phyloP scores from a whole-genome alignment of 1,139 yeast genomes.

The Taiozyma onychis region DNA sequence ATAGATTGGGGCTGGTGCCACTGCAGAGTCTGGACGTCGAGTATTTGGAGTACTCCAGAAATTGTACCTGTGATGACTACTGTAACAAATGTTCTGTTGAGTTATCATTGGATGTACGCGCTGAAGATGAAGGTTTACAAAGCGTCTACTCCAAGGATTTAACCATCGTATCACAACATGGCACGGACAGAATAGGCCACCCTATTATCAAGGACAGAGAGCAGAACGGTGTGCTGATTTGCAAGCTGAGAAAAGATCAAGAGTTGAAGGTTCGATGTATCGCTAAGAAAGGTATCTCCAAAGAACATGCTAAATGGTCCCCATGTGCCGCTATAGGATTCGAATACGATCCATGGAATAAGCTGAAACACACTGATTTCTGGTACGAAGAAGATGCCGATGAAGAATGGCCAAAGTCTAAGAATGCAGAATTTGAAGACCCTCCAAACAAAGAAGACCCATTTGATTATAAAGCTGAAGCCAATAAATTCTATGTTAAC shows the following conservation, averaged over 20 bases:
- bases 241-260: slow-evolving; percentile 90
- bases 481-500: slow-evolving; percentile 75
- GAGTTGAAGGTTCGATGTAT: slow-evolving; percentile 85
- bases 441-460: slow-evolving; percentile 85
- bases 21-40: slow-evolving; percentile 82
- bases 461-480: slow-evolving; percentile 81
- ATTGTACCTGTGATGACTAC: slow-evolving; percentile 96
- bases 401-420: slow-evolving; percentile 88
- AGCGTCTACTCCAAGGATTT: slow-evolving; percentile 84
- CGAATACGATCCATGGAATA: slow-evolving; percentile 99
- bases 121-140: slow-evolving; percentile 82
- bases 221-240: slow-evolving; percentile 78
- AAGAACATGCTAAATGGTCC: slow-evolving; percentile 98
- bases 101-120: slow-evolving; percentile 77
- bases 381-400: slow-evolving; percentile 93
- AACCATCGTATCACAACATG: slow-evolving; percentile 40
- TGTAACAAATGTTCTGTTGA: slow-evolving; percentile 93
- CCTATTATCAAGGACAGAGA: slow-evolving; percentile 80
- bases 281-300: slow-evolving; percentile 96
- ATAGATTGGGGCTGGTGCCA: slow-evolving; percentile 88
- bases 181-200: slow-evolving; percentile 53
- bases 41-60: slow-evolving; percentile 74
- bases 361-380: slow-evolving; percentile 87
- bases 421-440: slow-evolving; percentile 94
- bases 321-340: slow-evolving; percentile 97